Base-by-base conservation (phyloP, 2,329 filamentous ascomycete genomes). In the Cryphonectria parasitica region DNA sequence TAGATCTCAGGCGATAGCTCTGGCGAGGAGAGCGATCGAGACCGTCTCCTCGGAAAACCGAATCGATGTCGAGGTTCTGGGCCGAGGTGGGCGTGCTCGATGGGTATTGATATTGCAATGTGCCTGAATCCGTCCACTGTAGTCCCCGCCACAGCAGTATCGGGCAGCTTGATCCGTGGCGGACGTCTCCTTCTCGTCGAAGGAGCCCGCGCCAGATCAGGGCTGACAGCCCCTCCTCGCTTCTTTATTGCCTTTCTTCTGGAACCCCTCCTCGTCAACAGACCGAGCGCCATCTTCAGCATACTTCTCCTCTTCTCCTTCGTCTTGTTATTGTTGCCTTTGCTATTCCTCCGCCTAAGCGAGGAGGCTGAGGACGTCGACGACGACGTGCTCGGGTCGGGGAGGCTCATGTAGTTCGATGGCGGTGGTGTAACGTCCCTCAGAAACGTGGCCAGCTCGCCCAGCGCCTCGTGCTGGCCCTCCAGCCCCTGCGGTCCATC, bases 81-180 rank as follows among this genome's bases (percentile, higher is more conserved):
- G 2, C 80, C 81, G 60, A 85, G 78, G 31, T 86, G 82, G 6
- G 82, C 83, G 70, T 86, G 79, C 73, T 87, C 83, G 17, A 85
- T 71, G 1, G 88, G 88, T 61, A 90, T 89, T 0, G 87, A 89
- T 66, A 90, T 90, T 70, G 87, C 86, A 73, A 90, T 89, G 74
- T 90, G 85, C 5, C 86, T 82, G 75, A 87, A 81, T 1, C 88
- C 88, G 2, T 80, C 83, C 8, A 78, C 85, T 0, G 87, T 89
- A 49, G 79, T 85, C 10, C 86, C 85, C 4, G 86, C 84, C 19
- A 90, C 81, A 17, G 87, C 87, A 34, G 84, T 85, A 75, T 90
- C 87, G 11, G 87, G 87, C 3, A 89, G 80, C 67, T 76, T 78
- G 71, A 85, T 76, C 31, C 78, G 71, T 36, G 77, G 74, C 0